phyloP scores from a whole-genome alignment of 2,329 filamentous ascomycete species.

The Kalaharituber pfeilii region DNA sequence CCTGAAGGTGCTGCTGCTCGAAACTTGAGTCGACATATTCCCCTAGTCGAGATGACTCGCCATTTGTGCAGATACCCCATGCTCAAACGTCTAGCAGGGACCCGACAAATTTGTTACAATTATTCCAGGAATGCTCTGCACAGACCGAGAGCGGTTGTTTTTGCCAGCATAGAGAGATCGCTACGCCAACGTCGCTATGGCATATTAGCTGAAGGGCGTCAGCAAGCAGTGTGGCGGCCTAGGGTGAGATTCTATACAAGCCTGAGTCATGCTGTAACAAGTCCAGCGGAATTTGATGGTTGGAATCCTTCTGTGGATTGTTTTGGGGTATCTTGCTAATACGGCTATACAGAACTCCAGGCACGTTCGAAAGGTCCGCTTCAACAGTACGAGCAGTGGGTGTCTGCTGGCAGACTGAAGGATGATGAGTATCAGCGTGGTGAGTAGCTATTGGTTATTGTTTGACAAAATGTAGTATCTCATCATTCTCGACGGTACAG shows the following conservation, averaged over 20 bases:
- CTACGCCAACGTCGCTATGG: not conserved
- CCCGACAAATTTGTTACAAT: not conserved
- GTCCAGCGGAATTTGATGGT: not conserved
- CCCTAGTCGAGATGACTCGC: not conserved
- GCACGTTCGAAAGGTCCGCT: conserved; percentile 50
- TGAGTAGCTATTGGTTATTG: conserved; percentile 27
- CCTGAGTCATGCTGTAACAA: not conserved
- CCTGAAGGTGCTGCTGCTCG: no score
- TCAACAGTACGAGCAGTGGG: conserved; percentile 71
- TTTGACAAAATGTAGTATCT: not conserved
- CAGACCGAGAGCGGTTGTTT: not conserved
- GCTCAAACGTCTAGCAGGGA: not conserved
- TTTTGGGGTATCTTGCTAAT: not conserved
- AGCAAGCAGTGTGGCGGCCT: not conserved
- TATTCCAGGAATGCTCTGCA: not conserved
- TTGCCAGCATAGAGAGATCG: not conserved
- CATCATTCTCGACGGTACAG: conserved; percentile 30
- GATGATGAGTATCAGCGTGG: conserved; percentile 87
- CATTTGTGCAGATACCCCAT: not conserved
- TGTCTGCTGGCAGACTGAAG: conserved; percentile 52
- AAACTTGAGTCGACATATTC: no score
- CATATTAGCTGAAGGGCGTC: not conserved
- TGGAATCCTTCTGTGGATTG: not conserved
- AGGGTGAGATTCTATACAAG: not conserved
- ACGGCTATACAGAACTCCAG: not conserved